Evolutionary conservation across 1,284 basidiomycete genomes (phyloP), one percentile per base, ranked within the genome.

Genomic region (Peniophora sp.): DNA sequence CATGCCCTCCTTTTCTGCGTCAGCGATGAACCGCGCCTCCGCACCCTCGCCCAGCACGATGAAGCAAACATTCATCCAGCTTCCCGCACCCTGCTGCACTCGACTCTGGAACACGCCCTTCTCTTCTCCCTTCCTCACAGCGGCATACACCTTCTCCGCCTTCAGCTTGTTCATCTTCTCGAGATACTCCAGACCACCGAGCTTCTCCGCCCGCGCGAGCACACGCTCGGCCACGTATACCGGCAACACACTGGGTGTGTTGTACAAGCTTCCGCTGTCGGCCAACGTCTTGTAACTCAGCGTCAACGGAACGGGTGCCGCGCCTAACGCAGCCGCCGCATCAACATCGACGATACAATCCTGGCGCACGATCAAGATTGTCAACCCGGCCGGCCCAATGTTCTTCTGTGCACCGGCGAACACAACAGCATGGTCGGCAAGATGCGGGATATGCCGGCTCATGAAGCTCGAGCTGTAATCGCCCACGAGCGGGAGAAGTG

Each of bases 321-420:
- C 83, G 47, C 88, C 89, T 50, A 90, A 74, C 61, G 72, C 73
- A n/a, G 82, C 77, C 0, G 92, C 89, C 6, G 81, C 83, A 59
- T 92, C 87, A 39, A 89, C 85, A 63, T 90, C 88, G 59, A 93
- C 91, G 60, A 97, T 75, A 63, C 97, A 86, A 68, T 97, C 92
- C 57, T 95, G 83, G 32, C 92, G 83, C 17, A 97, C 92, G 66
- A 99, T 96, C 55, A 96, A 74, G 62, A 99, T 81, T 3, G 94
- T 96, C 22, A 97, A 74, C 2, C 97, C 97, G 0, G 95, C 86
- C 1, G 97, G 97, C 3, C 96, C 97, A 48, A 99, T 76, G 67
- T 99, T 99, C 77, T 99, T 99, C 70, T 99, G 97, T n/a, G 91
- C 97, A 39, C 97, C 97, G 11, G 96, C 97, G 66, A 90, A 99